Conservation (phyloP, 2,329 filamentous ascomycete genomes). For the Trichoderma koningii region DNA sequence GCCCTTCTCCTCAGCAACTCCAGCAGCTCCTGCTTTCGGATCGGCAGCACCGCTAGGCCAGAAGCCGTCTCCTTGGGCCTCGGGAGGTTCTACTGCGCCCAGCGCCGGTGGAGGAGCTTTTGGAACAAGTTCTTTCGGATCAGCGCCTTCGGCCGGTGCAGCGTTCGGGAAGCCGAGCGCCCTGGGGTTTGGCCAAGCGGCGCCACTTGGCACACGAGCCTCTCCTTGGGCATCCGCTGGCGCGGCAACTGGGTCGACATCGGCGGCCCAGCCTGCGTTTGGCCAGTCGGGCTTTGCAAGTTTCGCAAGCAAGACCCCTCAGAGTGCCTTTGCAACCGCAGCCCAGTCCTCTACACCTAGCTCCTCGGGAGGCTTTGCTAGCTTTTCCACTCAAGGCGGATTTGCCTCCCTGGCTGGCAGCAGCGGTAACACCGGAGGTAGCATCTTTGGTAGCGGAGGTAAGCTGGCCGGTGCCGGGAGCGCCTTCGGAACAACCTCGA, state of each 20-base stretch:
- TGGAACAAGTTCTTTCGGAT: constrained; percentile 50
- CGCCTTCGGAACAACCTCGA: constrained; percentile 38
- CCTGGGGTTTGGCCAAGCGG: constrained; percentile 57
- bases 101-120: constrained; percentile 44
- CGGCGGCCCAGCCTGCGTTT: constrained; percentile 48
- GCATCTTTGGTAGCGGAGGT: constrained; percentile 42
- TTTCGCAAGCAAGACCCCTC: constrained; percentile 41
- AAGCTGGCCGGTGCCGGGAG: constrained; percentile 41
- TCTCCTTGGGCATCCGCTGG: constrained; percentile 55
- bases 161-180: constrained; percentile 53
- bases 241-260: constrained; percentile 23
- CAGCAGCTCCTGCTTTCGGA: constrained; percentile 50
- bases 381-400: constrained; percentile 56
- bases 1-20: constrained; percentile 47
- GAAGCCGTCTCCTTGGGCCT: constrained; percentile 55
- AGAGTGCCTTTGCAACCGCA: constrained; percentile 42
- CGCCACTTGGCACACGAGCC: constrained; percentile 49
- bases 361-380: constrained; percentile 53
- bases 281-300: constrained; percentile 56
- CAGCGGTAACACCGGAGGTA: constrained; percentile 40
- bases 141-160: constrained; percentile 42
- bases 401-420: constrained; percentile 53
- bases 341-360: constrained; percentile 38
- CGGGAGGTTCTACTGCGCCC: constrained; percentile 37
- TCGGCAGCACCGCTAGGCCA: constrained; percentile 52